These are phyloP conservation scores for Epichloe amarillans DNA, from an alignment of 2,329 filamentous ascomycete species.

Conservation along the genomic window DNA sequence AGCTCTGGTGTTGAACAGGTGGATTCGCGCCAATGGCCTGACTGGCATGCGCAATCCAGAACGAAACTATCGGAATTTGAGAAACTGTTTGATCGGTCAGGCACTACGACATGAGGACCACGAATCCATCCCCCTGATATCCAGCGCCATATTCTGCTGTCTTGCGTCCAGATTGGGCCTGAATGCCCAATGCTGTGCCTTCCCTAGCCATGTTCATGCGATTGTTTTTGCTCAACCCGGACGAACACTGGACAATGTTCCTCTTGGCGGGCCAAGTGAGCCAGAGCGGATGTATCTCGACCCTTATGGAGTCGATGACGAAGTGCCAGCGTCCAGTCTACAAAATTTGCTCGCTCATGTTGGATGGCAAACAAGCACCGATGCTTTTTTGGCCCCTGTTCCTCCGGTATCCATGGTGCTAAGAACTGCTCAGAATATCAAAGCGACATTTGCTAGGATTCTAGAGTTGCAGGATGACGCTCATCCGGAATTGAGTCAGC, in stretches of 20 bases:
- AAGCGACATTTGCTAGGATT: slow-evolving; percentile 43
- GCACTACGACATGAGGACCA: slow-evolving; percentile 61
- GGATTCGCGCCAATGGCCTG: slow-evolving; percentile 55
- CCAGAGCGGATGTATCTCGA: slow-evolving; percentile 61
- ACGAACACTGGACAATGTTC: slow-evolving; percentile 43
- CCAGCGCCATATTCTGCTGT: slow-evolving; percentile 73
- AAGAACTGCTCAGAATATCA: slow-evolving; percentile 64
- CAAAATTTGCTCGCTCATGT: slow-evolving; percentile 41
- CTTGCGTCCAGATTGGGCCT: slow-evolving; percentile 63
- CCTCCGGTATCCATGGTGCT: slow-evolving; percentile 54
- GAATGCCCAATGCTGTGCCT: slow-evolving; percentile 63
- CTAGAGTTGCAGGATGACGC: slow-evolving; percentile 16
- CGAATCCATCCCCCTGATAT: slow-evolving; percentile 74
- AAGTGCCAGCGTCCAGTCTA: slow-evolving; percentile 49
- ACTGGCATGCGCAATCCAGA: slow-evolving; percentile 55
- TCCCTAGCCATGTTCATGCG: slow-evolving; percentile 75
- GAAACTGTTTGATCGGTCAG: slow-evolving; percentile 79
- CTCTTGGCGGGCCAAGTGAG: slow-evolving; percentile 25
- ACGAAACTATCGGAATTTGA: slow-evolving; percentile 60
- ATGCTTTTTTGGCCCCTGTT: slow-evolving; percentile 49
- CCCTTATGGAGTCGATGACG: slow-evolving; percentile 58
- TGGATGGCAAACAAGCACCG: slow-evolving; percentile 28
- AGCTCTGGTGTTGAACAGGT: slow-evolving; percentile 54
- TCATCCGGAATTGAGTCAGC: slow-evolving; percentile 19
- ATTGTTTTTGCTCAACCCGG: slow-evolving; percentile 53